These are phyloP conservation scores for Monosporascus sp. DNA, from an alignment of 2,329 filamentous ascomycete species.

Conservation along the genomic window DNA sequence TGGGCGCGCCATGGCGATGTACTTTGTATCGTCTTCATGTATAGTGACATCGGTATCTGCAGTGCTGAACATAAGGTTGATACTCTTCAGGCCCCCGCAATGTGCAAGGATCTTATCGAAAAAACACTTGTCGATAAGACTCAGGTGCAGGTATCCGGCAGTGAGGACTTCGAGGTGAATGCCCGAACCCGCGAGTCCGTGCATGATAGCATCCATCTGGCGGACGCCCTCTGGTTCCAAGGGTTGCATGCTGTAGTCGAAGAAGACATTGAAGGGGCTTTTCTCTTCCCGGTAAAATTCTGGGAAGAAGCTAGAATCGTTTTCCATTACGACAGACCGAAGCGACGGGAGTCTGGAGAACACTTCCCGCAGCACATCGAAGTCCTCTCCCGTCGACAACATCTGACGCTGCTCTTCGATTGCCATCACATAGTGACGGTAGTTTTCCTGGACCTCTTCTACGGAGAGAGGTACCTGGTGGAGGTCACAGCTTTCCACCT, in stretches of 20 bases:
- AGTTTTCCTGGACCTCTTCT: constrained; percentile 3
- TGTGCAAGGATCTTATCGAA: background rate
- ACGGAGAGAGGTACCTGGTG: background rate
- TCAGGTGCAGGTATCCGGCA: background rate
- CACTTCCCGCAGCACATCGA: constrained; percentile 1
- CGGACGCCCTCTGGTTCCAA: background rate
- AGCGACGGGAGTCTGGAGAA: constrained; percentile 3
- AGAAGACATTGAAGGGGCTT: constrained; percentile 2
- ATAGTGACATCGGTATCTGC: background rate
- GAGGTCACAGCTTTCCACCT: background rate
- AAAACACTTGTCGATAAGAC: background rate
- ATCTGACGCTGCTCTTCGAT: constrained; percentile 2
- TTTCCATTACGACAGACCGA: background rate
- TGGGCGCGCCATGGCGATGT: background rate
- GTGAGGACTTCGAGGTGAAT: background rate
- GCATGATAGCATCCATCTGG: background rate
- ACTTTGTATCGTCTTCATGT: background rate
- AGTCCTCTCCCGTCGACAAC: background rate
- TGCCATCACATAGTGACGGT: background rate
- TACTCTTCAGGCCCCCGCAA: background rate
- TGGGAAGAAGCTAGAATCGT: background rate
- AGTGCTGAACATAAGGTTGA: constrained; percentile 1
- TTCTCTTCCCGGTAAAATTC: background rate
- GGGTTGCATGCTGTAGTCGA: background rate
- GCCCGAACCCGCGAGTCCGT: background rate